Percentiles rank a stretch among this genome's conserved stretches.
Conservation (phyloP, 768 basidiomycete genomes). For the Podaxis sp. region DNA sequence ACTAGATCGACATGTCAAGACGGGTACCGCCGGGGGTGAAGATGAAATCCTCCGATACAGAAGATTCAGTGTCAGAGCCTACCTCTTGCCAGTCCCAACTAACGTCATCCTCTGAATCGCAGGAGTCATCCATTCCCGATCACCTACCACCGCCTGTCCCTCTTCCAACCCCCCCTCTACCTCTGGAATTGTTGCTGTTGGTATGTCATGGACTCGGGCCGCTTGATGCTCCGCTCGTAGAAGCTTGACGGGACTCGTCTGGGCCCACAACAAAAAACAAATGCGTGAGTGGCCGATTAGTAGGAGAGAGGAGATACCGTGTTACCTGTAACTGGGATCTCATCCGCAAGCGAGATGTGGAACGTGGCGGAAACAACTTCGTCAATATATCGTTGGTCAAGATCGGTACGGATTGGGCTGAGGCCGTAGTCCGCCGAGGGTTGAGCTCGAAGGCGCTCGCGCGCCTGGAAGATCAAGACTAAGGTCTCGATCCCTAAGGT, state of each 20-base stretch:
- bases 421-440: neutral
- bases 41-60: too few species aligned
- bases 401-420: neutral
- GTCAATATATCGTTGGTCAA: neutral
- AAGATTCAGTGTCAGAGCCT: neutral
- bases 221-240: neutral
- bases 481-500: conserved; percentile 49
- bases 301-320: neutral
- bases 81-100: neutral
- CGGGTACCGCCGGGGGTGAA: neutral
- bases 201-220: neutral
- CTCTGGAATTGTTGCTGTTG: neutral
- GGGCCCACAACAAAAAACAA: neutral
- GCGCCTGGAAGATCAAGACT: conserved; percentile 38
- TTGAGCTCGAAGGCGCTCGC: neutral
- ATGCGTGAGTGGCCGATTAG: neutral
- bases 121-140: neutral
- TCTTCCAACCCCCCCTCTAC: neutral
- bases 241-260: neutral
- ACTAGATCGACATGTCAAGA: neutral
- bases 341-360: neutral
- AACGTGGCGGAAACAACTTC: neutral
- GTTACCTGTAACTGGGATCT: neutral
- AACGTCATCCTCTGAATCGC: neutral
- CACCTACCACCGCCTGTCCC: neutral